Percentiles rank a stretch among this genome's conserved stretches.
phyloP scores from a whole-genome alignment of 2,329 filamentous ascomycete species.

The Raffaelea deltoideospora region DNA sequence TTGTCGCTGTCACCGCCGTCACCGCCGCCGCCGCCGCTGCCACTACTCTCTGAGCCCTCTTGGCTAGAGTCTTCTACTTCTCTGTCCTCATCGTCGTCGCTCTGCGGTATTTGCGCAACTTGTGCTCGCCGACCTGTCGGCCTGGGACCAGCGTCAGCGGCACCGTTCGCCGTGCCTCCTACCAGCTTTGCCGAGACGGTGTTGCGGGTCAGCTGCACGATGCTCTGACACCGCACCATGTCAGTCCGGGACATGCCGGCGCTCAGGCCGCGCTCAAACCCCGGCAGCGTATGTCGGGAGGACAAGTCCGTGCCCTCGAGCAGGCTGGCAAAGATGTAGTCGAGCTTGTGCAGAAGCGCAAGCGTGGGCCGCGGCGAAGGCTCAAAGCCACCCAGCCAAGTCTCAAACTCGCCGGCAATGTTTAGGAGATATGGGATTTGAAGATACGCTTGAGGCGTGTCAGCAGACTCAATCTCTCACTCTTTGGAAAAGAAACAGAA shows the following conservation, averaged over 20 bases:
- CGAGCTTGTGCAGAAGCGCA: conserved; percentile 58
- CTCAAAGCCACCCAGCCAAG: conserved; percentile 58
- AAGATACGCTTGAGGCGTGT: conserved; percentile 41
- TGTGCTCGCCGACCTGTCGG: too few species aligned
- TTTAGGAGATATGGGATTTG: conserved; percentile 76
- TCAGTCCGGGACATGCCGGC: conserved; percentile 64
- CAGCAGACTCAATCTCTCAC: neutral
- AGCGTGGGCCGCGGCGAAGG: conserved; percentile 56
- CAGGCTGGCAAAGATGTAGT: conserved; percentile 68
- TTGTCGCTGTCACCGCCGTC: conserved; percentile 15
- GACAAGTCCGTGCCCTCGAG: conserved; percentile 52
- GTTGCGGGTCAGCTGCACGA: conserved; percentile 63
- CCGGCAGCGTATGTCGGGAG: conserved; percentile 50
- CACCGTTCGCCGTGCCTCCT: conserved; percentile 41
- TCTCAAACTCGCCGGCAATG: conserved; percentile 56
- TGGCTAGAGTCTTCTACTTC: neutral
- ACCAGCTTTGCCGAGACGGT: too few species aligned
- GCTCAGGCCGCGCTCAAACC: conserved; percentile 43
- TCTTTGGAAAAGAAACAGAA: conserved; percentile 8
- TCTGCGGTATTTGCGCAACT: too few species aligned
- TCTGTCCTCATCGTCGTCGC: neutral
- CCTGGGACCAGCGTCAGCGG: conserved; percentile 4
- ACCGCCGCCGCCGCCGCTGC: neutral
- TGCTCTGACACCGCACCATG: conserved; percentile 72
- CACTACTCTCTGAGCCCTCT: neutral